These are phyloP conservation scores for Phytopythium kandeliae DNA, from an alignment of 352 stramenopile genomes.

Conservation along the genomic window DNA sequence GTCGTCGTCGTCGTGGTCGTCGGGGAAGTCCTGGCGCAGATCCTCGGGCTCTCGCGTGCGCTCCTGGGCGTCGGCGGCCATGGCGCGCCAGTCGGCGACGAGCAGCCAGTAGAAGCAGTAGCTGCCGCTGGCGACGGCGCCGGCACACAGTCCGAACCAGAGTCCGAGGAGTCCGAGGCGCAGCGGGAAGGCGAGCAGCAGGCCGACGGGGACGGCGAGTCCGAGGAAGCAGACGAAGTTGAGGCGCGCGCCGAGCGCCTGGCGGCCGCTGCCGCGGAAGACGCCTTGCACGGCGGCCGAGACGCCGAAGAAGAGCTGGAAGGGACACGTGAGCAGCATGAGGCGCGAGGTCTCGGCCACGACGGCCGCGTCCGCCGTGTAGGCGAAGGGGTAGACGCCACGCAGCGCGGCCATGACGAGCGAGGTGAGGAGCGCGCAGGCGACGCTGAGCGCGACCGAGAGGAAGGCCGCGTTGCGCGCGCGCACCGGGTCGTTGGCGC, in stretches of 20 bases:
- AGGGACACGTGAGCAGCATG: conserved; percentile 60
- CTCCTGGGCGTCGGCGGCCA: conserved; percentile 57
- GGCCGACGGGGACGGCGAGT: conserved; percentile 71
- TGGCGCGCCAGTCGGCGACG: conserved; percentile 60
- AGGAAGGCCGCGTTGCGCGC: conserved; percentile 67
- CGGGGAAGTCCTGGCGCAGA: neutral
- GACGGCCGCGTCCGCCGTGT: conserved; percentile 51
- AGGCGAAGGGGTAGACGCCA: conserved; percentile 49
- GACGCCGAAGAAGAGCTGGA: conserved; percentile 83
- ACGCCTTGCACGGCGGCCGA: conserved; percentile 68
- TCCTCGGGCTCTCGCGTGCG: conserved; percentile 37
- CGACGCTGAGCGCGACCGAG: conserved; percentile 37
- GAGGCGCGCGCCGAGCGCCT: conserved; percentile 71
- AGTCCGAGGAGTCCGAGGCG: conserved; percentile 64
- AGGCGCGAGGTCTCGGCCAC: conserved; percentile 49
- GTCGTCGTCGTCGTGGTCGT: too few species aligned
- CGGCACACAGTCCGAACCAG: conserved; percentile 72
- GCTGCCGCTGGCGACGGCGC: conserved; percentile 54
- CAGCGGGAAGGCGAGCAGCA: conserved; percentile 64
- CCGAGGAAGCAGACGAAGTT: conserved; percentile 87
- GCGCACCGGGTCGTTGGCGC: conserved; percentile 68
- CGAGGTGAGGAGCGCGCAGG: conserved; percentile 36
- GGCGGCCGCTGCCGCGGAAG: conserved; percentile 73
- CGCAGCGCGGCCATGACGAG: conserved; percentile 54
- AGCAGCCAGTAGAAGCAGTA: conserved; percentile 72